Percentiles rank a stretch among this genome's conserved stretches.
These are phyloP conservation scores for Neonectria magnoliae DNA, from an alignment of 2,329 filamentous ascomycete genomes.

Conservation along the genomic window DNA sequence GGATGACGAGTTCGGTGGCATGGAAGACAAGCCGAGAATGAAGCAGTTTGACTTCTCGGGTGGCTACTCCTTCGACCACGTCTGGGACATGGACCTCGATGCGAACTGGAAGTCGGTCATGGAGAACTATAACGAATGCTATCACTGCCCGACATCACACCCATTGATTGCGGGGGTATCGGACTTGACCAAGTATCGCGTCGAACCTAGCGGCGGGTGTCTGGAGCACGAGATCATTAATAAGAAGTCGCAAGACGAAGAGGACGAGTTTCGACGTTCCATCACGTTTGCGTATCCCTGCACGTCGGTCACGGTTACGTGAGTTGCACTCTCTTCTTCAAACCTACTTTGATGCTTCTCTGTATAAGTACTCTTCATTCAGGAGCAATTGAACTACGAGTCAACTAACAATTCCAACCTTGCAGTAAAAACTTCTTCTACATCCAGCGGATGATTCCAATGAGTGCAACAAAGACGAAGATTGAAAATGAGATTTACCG, in stretches of 20 bases:
- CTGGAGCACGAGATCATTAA: slow-evolving; percentile 59
- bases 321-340: slow-evolving; percentile 39
- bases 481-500: slow-evolving; percentile 72
- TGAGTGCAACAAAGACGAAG: slow-evolving; percentile 57
- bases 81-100: slow-evolving; percentile 64
- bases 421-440: slow-evolving; percentile 68
- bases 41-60: slow-evolving; percentile 55
- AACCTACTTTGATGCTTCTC: neutral
- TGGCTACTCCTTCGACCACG: slow-evolving; percentile 65
- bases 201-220: slow-evolving; percentile 56
- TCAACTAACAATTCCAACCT: neutral
- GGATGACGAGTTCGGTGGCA: slow-evolving; percentile 60
- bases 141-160: slow-evolving; percentile 68
- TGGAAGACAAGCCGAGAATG: slow-evolving; percentile 57
- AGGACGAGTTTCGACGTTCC: slow-evolving; percentile 55
- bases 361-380: neutral
- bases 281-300: slow-evolving; percentile 60
- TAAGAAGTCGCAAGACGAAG: slow-evolving; percentile 56
- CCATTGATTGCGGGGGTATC: slow-evolving; percentile 65
- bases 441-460: slow-evolving; percentile 69
- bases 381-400: neutral
- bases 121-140: slow-evolving; percentile 74
- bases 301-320: slow-evolving; percentile 60
- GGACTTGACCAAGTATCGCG: slow-evolving; percentile 63
- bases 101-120: slow-evolving; percentile 69